Percentiles rank a stretch among this genome's conserved stretches.
These are phyloP conservation scores for Claviceps digitariae DNA, from an alignment of 2,329 filamentous ascomycete species.

Conservation along the genomic window DNA sequence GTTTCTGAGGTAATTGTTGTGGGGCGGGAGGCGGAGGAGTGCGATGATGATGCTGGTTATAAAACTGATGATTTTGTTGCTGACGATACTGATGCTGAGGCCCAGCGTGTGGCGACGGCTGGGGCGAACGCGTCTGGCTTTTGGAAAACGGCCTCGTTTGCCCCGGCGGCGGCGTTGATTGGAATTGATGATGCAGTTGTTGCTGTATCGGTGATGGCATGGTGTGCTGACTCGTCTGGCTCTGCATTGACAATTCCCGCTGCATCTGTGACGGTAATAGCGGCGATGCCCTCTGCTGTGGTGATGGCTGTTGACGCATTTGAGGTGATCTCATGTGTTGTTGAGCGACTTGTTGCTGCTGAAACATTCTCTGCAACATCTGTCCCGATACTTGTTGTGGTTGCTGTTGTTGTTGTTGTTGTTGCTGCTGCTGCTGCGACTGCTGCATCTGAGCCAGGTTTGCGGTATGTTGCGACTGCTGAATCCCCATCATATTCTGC, in stretches of 20 bases:
- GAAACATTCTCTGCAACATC: slow-evolving; percentile 7
- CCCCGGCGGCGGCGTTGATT: slow-evolving; percentile 6
- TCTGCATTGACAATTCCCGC: slow-evolving; percentile 7
- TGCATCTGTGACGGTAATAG: slow-evolving; percentile 8
- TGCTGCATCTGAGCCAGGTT: slow-evolving; percentile 6
- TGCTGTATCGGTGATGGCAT: slow-evolving; percentile 7
- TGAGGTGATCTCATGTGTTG: slow-evolving; percentile 7
- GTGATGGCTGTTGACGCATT: slow-evolving; percentile 11
- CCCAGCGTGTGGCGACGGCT: slow-evolving; percentile 7
- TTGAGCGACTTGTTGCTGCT: slow-evolving; percentile 9
- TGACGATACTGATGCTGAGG: slow-evolving; percentile 2
- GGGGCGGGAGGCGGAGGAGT: slow-evolving; percentile 6
- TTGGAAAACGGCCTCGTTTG: slow-evolving; percentile 5
- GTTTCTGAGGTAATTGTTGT: slow-evolving; percentile 1
- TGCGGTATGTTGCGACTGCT: slow-evolving; percentile 3
- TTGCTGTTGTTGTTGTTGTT: slow-evolving; percentile 2
- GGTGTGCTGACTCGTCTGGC: slow-evolving; percentile 5
- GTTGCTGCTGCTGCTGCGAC: background rate
- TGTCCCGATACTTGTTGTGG: slow-evolving; percentile 5
- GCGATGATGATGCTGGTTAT: background rate
- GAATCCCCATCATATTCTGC: slow-evolving; percentile 1
- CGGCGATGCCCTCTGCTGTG: slow-evolving; percentile 5
- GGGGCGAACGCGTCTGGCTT: slow-evolving; percentile 16
- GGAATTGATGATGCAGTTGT: slow-evolving; percentile 18
- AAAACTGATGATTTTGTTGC: background rate